Percentiles rank a stretch among this genome's conserved stretches.
Conservation (phyloP, 176 grass and related monocot genomes). For the Ensete ventricosum region DNA sequence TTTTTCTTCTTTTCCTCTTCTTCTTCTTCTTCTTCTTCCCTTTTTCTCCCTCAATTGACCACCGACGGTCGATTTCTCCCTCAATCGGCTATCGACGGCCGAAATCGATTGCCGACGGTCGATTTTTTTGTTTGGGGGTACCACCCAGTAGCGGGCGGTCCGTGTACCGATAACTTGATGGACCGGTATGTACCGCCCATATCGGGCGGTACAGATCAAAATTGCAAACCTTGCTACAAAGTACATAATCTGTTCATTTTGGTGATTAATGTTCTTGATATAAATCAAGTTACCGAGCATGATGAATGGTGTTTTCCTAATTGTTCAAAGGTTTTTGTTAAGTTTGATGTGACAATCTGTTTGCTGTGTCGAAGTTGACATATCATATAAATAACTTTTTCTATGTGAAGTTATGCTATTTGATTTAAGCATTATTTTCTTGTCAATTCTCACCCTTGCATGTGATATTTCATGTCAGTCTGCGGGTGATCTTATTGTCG, state of each 20-base stretch:
- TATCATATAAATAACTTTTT: background rate
- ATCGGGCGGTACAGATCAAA: too few species aligned
- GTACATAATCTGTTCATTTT: background rate
- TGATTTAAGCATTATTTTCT: background rate
- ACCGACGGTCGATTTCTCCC: too few species aligned
- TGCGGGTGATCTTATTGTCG: constrained; percentile 28
- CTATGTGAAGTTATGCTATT: background rate
- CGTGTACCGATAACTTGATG: too few species aligned
- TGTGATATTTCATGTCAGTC: constrained; percentile 27
- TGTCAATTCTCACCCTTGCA: constrained; percentile 4
- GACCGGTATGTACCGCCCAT: too few species aligned
- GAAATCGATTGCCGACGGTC: too few species aligned
- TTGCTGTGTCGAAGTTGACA: background rate
- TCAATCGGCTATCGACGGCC: too few species aligned
- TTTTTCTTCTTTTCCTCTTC: too few species aligned
- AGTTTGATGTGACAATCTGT: background rate
- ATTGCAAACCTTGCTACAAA: too few species aligned
- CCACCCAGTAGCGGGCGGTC: too few species aligned
- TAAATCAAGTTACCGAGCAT: background rate
- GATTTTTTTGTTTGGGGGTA: too few species aligned
- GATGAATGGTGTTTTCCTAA: background rate
- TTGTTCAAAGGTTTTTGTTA: background rate
- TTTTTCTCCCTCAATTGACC: too few species aligned
- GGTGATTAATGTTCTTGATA: background rate
- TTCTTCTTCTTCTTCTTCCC: too few species aligned